phyloP scores from a whole-genome alignment of 1,139 yeast genomes.

The Geotrichum restrictum region DNA sequence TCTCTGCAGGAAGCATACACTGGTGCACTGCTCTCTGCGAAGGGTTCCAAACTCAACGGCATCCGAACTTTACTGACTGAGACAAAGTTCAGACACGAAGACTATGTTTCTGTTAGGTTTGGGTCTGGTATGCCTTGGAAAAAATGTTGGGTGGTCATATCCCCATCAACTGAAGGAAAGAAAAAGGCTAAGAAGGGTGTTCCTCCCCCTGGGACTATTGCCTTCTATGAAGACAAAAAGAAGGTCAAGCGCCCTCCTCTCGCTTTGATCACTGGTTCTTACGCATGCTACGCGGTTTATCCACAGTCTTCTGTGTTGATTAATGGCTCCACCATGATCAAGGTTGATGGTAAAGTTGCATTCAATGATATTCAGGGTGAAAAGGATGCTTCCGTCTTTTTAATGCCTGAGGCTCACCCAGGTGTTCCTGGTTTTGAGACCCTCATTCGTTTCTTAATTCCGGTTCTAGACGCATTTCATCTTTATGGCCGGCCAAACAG shows the following conservation, averaged over 20 bases:
- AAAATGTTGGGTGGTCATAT: slow-evolving; percentile 87
- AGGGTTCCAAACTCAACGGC: slow-evolving; percentile 83
- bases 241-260: slow-evolving; percentile 65
- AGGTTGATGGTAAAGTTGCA: slow-evolving; percentile 74
- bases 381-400: slow-evolving; percentile 74
- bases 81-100: slow-evolving; percentile 81
- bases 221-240: slow-evolving; percentile 41
- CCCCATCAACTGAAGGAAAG: slow-evolving; percentile 54
- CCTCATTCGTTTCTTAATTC: slow-evolving; percentile 78
- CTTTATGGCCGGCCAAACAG: slow-evolving; percentile 89
- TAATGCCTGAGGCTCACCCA: slow-evolving; percentile 93
- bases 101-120: slow-evolving; percentile 90
- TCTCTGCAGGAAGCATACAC: slow-evolving; percentile 91
- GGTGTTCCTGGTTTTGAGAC: slow-evolving; percentile 95
- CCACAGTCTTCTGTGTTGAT: slow-evolving; percentile 79
- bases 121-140: slow-evolving; percentile 99
- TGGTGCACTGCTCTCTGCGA: slow-evolving; percentile 82
- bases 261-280: slow-evolving; percentile 72
- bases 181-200: slow-evolving; percentile 37
- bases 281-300: slow-evolving; percentile 83
- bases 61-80: slow-evolving; percentile 80
- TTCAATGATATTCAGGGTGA: slow-evolving; percentile 57
- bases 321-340: slow-evolving; percentile 82
- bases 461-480: slow-evolving; percentile 78
- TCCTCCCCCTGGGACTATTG: slow-evolving; percentile 39